These are phyloP conservation scores for Neurospora sp. DNA, from an alignment of 2,329 filamentous ascomycete genomes.

Conservation along the genomic window DNA sequence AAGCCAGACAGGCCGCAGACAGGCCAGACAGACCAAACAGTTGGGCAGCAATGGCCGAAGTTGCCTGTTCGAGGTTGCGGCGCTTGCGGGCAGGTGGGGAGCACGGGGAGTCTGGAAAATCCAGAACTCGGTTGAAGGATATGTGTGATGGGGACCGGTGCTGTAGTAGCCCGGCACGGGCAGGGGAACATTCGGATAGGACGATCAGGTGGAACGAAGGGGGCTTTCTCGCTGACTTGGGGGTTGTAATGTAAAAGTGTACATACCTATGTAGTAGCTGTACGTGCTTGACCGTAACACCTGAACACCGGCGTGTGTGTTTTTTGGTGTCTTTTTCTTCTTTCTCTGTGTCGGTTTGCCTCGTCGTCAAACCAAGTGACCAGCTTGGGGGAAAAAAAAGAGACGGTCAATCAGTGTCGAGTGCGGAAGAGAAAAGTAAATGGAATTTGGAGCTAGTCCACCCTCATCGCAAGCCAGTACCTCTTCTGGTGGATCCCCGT, in stretches of 20 bases:
- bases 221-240: neutral
- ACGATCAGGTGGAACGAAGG: neutral
- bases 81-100: slow-evolving; percentile 11
- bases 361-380: neutral
- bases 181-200: neutral
- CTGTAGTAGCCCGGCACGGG: slow-evolving; percentile 12
- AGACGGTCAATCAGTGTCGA: neutral
- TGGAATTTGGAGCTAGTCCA: neutral
- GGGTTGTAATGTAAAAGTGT: neutral
- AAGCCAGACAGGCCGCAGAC: neutral
- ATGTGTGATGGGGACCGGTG: slow-evolving; percentile 3
- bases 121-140: slow-evolving; percentile 11
- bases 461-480: neutral
- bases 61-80: slow-evolving; percentile 4
- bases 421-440: neutral
- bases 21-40: slow-evolving; percentile 7
- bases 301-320: neutral
- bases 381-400: neutral
- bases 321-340: neutral
- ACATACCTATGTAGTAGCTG: neutral
- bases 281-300: neutral
- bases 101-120: slow-evolving; percentile 2
- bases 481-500: neutral
- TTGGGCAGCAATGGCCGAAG: slow-evolving; percentile 18
- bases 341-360: neutral